Evolutionary conservation across 2,329 filamentous ascomycete genomes (phyloP).

Genomic region (Colletotrichum sp.): DNA sequence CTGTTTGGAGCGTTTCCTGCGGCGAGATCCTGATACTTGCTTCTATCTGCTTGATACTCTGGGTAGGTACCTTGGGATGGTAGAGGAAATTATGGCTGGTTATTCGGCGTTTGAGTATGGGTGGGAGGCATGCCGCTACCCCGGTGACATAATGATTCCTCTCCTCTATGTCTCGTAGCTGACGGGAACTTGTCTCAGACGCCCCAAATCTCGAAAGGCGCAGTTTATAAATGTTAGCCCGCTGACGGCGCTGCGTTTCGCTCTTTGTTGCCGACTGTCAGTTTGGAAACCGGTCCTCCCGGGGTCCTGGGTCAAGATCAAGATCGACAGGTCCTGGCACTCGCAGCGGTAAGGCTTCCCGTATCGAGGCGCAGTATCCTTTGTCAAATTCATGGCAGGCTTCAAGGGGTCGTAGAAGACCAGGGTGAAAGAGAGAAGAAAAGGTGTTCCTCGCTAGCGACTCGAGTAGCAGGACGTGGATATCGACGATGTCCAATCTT

Average conservation of each 20-base stretch:
- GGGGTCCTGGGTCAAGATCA: not conserved
- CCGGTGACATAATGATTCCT: not conserved
- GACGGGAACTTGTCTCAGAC: not conserved
- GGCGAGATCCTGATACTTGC: not conserved
- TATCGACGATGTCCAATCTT: not conserved
- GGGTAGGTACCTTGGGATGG: not conserved
- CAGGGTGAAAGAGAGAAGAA: not conserved
- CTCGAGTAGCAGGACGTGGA: not conserved
- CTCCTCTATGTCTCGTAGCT: not conserved
- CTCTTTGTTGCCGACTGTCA: constrained; percentile 2
- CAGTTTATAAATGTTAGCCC: not conserved
- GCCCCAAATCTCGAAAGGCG: not conserved
- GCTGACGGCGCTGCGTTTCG: not conserved
- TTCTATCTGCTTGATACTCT: not conserved
- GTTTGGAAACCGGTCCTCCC: not conserved
- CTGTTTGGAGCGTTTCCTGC: not conserved
- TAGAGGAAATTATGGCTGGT: not conserved
- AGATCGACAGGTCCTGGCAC: not conserved
- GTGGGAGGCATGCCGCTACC: not conserved
- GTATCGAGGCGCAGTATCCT: constrained; percentile 2
- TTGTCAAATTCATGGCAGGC: not conserved
- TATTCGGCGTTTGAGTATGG: not conserved
- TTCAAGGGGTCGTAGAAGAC: not conserved
- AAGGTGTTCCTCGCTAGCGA: not conserved
- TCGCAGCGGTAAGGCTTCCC: not conserved